These are phyloP conservation scores for Ceratocystis alfenasii DNA, from an alignment of 2,329 filamentous ascomycete genomes.

Conservation along the genomic window DNA sequence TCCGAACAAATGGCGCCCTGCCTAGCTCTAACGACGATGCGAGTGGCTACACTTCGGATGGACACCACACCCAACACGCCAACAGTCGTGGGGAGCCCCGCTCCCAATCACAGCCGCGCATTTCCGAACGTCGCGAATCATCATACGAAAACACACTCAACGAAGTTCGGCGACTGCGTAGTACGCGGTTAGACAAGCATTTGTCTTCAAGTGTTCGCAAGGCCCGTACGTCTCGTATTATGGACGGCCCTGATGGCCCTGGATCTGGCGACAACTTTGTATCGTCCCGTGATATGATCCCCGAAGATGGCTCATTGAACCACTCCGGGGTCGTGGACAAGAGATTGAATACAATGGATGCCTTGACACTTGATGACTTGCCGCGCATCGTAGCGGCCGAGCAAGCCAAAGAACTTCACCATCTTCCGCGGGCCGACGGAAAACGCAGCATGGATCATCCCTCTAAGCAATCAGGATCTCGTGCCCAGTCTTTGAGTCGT, in stretches of 20 bases:
- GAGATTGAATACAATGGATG: conserved; percentile 82
- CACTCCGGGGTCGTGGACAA: conserved; percentile 62
- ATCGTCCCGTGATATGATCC: conserved; percentile 46
- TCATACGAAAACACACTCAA: conserved; percentile 93
- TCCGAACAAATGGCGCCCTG: conserved; percentile 70
- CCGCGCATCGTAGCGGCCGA: conserved; percentile 90
- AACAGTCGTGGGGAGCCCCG: conserved; percentile 43
- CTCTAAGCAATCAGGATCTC: conserved; percentile 11
- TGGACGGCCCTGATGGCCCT: conserved; percentile 69
- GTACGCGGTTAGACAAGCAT: conserved; percentile 87
- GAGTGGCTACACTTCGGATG: conserved; percentile 55
- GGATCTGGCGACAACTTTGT: conserved; percentile 54
- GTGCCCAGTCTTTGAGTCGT: conserved; percentile 23
- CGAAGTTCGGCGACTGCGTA: conserved; percentile 82
- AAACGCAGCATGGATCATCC: conserved; percentile 27
- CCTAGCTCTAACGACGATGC: conserved; percentile 63
- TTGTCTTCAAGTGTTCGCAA: conserved; percentile 87
- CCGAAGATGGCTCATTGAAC: conserved; percentile 62
- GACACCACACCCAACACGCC: conserved; percentile 28
- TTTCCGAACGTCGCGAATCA: conserved; percentile 47
- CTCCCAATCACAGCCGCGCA: conserved; percentile 61
- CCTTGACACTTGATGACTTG: conserved; percentile 89
- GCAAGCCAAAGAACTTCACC: conserved; percentile 81
- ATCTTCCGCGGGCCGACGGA: conserved; percentile 50
- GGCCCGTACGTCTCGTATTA: conserved; percentile 78